Conservation (phyloP, 1,284 basidiomycete species). For the Thecaphora thlaspeos region DNA sequence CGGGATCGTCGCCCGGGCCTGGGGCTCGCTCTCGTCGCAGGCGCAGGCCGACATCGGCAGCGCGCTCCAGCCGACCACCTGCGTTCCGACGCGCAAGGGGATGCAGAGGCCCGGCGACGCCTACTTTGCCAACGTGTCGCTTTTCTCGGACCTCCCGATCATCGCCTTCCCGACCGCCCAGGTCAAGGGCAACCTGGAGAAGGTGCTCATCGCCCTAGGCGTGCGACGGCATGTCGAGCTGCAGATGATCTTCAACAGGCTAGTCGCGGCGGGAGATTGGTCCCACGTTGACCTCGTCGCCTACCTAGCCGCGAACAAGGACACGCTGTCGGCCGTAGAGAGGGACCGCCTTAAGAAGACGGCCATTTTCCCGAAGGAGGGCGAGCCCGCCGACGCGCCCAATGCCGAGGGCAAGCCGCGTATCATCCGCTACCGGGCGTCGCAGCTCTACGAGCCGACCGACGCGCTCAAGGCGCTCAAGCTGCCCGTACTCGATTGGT, state of each 20-base stretch:
- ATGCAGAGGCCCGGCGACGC: slow-evolving; percentile 73
- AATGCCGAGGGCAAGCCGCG: slow-evolving; percentile 44
- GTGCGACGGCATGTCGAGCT: slow-evolving; percentile 81
- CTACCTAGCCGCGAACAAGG: slow-evolving; percentile 76
- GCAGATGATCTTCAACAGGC: slow-evolving; percentile 60
- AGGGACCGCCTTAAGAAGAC: slow-evolving; percentile 74
- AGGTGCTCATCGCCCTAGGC: slow-evolving; percentile 73
- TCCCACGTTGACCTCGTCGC: slow-evolving; percentile 58
- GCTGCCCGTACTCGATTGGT: slow-evolving; percentile 86
- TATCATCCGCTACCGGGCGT: slow-evolving; percentile 46
- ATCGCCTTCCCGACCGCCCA: slow-evolving; percentile 69
- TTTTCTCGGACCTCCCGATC: slow-evolving; percentile 80
- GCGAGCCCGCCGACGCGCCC: slow-evolving; percentile 36
- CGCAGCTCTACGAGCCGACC: slow-evolving; percentile 71
- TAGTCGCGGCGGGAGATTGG: slow-evolving; percentile 60
- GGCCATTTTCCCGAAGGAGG: slow-evolving; percentile 72
- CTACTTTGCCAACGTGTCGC: slow-evolving; percentile 82
- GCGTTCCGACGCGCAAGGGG: slow-evolving; percentile 81
- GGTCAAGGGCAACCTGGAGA: slow-evolving; percentile 76
- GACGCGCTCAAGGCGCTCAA: slow-evolving; percentile 72
- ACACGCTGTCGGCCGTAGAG: slow-evolving; percentile 70
- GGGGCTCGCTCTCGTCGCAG: slow-evolving; percentile 69
- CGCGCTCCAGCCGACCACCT: slow-evolving; percentile 68
- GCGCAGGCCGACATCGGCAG: slow-evolving; percentile 66
- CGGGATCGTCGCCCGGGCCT: slow-evolving; percentile 70